phyloP scores from a whole-genome alignment of 192 early-diverging fungal species.

The Backusella macrospora region DNA sequence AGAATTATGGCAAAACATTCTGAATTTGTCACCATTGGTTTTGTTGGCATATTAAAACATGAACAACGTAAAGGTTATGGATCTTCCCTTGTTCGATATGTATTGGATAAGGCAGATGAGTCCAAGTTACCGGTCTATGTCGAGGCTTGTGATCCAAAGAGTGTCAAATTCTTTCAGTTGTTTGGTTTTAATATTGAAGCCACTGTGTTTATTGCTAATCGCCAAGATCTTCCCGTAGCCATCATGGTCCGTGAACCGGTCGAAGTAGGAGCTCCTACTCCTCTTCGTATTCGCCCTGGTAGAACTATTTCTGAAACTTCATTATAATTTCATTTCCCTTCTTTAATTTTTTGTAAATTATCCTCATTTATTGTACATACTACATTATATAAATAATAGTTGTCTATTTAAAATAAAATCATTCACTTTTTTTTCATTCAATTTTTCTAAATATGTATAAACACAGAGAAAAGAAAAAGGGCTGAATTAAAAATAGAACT shows the following conservation, averaged over 20 bases:
- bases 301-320: conserved; percentile 27
- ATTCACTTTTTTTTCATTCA: too few relatives aligned
- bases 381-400: too few relatives aligned
- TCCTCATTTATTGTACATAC: background rate
- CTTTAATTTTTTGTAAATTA: background rate
- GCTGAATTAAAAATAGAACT: too few relatives aligned
- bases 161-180: conserved; percentile 35
- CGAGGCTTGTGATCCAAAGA: conserved; percentile 8
- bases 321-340: conserved; percentile 11
- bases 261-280: background rate
- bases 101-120: conserved; percentile 30
- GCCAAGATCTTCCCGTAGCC: conserved; percentile 27
- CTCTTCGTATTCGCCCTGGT: conserved; percentile 32
- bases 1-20: conserved; percentile 12
- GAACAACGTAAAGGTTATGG: conserved; percentile 39
- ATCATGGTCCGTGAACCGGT: conserved; percentile 29
- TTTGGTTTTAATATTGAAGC: conserved; percentile 30
- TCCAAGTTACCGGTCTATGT: conserved; percentile 27
- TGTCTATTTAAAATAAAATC: too few relatives aligned
- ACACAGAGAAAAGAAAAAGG: too few relatives aligned
- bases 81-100: conserved; percentile 21
- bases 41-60: conserved; percentile 33
- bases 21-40: conserved; percentile 29
- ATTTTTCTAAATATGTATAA: too few relatives aligned
- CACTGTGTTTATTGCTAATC: background rate